These are phyloP conservation scores for Aurifilum marmelostoma DNA, from an alignment of 2,329 filamentous ascomycete genomes.

Conservation along the genomic window DNA sequence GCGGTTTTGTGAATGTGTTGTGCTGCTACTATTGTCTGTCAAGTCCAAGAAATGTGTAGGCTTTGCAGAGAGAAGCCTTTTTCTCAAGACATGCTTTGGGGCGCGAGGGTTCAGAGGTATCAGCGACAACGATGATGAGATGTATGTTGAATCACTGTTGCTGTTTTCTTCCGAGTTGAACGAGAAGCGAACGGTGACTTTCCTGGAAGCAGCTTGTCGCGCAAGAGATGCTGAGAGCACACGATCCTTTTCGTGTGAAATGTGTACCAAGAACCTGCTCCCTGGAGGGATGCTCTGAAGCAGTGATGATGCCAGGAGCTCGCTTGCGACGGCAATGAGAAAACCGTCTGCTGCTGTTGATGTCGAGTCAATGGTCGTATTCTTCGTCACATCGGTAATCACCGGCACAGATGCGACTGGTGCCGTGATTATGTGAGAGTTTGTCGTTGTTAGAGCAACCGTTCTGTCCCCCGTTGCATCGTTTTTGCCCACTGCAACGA, in stretches of 20 bases:
- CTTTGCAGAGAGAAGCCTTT: neutral
- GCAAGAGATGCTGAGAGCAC: neutral
- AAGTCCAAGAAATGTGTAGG: constrained; percentile 11
- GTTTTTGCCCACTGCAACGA: constrained; percentile 17
- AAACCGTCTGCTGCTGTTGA: neutral
- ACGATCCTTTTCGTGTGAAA: neutral
- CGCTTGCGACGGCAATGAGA: neutral
- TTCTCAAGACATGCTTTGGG: neutral
- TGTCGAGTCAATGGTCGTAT: neutral
- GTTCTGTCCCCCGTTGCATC: constrained; percentile 7
- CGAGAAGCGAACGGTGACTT: neutral
- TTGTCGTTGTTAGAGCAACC: neutral
- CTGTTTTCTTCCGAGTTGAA: neutral
- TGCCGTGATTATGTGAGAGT: neutral
- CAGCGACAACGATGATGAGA: neutral
- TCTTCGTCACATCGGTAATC: no score
- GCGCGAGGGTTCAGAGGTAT: neutral
- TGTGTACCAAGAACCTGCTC: neutral
- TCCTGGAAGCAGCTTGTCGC: constrained; percentile 3
- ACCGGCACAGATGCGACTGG: neutral
- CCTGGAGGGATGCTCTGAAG: neutral
- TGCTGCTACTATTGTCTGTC: neutral
- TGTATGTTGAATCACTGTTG: neutral
- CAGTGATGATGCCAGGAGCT: neutral
- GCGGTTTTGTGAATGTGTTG: neutral